Evolutionary conservation across 176 grass and related monocot genomes (phyloP).

Genomic region (Zea mays): Zm-B73-REFERENCE-NAM-5.0 NC_050097.1:231113501-231114000

Average conservation of each 20-base stretch:
- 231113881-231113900: slow-evolving; percentile 82
- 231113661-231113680: slow-evolving; percentile 60
- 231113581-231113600: too few relatives aligned
- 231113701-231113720: slow-evolving; percentile 91
- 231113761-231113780: slow-evolving; percentile 18
- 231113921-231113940: slow-evolving; percentile 91
- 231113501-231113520: too few relatives aligned
- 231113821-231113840: slow-evolving; percentile 84
- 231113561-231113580: too few relatives aligned
- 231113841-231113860: slow-evolving; percentile 85
- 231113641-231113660: slow-evolving; percentile 55
- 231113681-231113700: slow-evolving; percentile 78
- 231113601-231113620: slow-evolving; percentile 23
- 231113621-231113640: slow-evolving; percentile 32
- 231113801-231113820: slow-evolving; percentile 67
- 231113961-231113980: not conserved
- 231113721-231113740: slow-evolving; percentile 88
- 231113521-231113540: too few relatives aligned
- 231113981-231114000: not conserved
- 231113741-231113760: slow-evolving; percentile 17
- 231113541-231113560: too few relatives aligned
- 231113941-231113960: slow-evolving; percentile 26
- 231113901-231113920: slow-evolving; percentile 90
- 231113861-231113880: slow-evolving; percentile 72
- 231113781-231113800: slow-evolving; percentile 43